Evolutionary conservation across 192 early-diverging fungal species (phyloP), one percentile per base, ranked within the genome.

Genomic region (Backusella westeae): DNA sequence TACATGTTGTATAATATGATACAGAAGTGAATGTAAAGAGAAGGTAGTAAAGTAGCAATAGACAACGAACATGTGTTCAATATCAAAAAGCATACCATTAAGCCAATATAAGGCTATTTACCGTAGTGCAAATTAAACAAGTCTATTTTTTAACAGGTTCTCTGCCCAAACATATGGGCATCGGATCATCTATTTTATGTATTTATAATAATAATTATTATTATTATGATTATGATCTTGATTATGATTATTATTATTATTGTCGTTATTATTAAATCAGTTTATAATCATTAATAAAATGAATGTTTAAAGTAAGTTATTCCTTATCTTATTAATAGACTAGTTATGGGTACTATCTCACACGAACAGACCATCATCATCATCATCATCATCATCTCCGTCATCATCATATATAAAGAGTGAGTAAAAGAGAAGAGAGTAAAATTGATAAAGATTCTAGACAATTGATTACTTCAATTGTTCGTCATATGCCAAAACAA

Each of bases 401-500:
- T 49, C 46, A 19, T n/a, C 46, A 49, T 49, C 6, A 49, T n/a
- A 44, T 44, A 1, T 15, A 59, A 59, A 59, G 21, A 26, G 19
- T 21, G 19, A 59, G 8, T 44, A 44, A 52, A n/a, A 63, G 23
- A 14, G 26, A 14, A 63, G n/a, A 59, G 56, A 29, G 38, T 39
- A 12, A 12, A 1, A 39, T 12, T 23, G 26, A 63, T 63, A 10
- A 8, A 63, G 2, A 12, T 8, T 63, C 56, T 63, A 63, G 56
- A 63, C 23, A 29, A 14, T 23, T 14, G 56, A 29, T 63, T 63
- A 63, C 56, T 63, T 63, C 56, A 63, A 63, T 63, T 26, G 56
- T 10, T 63, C 56, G 56, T 63, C 56, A 63, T 63, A 63, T 63
- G 56, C 56, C 56, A 63, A 63, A 63, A 49, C 4, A 49, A 49